Evolutionary conservation across 345 rosid species (phyloP), one percentile per base, ranked within the genome.

Genomic region (Citrus mangshanensis): DNA sequence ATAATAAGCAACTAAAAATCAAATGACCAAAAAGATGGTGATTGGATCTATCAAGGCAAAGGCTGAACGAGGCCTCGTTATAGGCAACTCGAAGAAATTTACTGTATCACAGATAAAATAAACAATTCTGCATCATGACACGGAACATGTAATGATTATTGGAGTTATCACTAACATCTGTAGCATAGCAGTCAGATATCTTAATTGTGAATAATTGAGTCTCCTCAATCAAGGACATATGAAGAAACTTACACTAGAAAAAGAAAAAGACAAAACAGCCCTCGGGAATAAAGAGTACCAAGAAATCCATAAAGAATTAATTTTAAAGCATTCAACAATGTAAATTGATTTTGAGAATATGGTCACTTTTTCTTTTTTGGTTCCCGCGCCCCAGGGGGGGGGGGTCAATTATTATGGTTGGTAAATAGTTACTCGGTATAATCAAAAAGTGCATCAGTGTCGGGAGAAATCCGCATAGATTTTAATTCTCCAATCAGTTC

Each of bases 401-500:
- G 35, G 35, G 6, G 6, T 35, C 2, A 16, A 18, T 16, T 32
- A 13, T 40, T 64, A 30, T 6, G 40, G 21, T 54, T 51, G 19
- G 21, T 25, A 19, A 27, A 71, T 1, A 28, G 28, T 71, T 28
- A 71, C 34, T 7, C 25, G 14, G 68, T 61, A 24, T 55, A 22
- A 76, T 49, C n/a, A 76, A 54, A 60, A 30, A 54, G 67, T 59
- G 67, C 67, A 60, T 59, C 67, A 60, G 76, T 59, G 1, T 37
- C 9, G 2, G 25, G 55, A 59, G 14, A 25, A 12, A 37, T 59
- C 76, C 4, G 30, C 67, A 73, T 7, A 51, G 67, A 59, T 73
- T 25, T 59, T 59, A 56, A 4, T 16, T 73, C 46, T 73, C 76
- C 55, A 37, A 73, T 73, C 76, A 73, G 76, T 73, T 73, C 76